phyloP scores from a whole-genome alignment of 2,329 filamentous ascomycete species.

The Alternaria sp. region DNA sequence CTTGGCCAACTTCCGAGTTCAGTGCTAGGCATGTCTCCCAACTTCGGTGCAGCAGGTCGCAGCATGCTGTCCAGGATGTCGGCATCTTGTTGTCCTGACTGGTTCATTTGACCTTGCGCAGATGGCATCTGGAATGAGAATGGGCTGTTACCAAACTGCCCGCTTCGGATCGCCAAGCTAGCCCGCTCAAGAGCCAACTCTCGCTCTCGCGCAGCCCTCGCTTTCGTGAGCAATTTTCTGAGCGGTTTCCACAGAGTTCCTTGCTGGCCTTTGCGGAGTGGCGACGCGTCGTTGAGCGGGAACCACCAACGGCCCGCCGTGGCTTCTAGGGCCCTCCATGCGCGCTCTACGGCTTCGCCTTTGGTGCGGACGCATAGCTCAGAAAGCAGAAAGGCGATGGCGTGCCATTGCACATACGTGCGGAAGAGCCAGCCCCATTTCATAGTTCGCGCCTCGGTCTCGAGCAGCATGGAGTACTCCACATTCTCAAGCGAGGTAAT shows the following conservation, averaged over 20 bases:
- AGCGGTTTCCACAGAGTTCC: conserved; percentile 70
- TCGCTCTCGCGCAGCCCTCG: conserved; percentile 59
- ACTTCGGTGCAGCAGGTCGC: conserved; percentile 31
- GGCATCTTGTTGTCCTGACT: conserved; percentile 26
- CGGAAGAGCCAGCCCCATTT: conserved; percentile 71
- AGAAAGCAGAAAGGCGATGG: conserved; percentile 66
- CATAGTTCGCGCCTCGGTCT: conserved; percentile 66
- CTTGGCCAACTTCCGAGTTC: conserved; percentile 29
- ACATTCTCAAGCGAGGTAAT: conserved; percentile 76
- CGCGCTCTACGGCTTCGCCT: conserved; percentile 65
- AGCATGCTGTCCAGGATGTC: conserved; percentile 39
- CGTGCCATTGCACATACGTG: conserved; percentile 71
- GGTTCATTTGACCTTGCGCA: conserved; percentile 16
- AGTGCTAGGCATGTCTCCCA: conserved; percentile 34
- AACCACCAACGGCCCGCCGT: conserved; percentile 53
- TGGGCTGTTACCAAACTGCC: conserved; percentile 24
- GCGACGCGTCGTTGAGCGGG: conserved; percentile 30
- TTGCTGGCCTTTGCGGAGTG: conserved; percentile 41
- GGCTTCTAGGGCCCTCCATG: conserved; percentile 64
- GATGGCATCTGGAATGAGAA: neutral
- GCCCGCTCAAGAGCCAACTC: conserved; percentile 54
- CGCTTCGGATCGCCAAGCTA: conserved; percentile 32
- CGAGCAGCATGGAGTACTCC: conserved; percentile 71
- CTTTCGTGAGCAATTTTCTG: conserved; percentile 65
- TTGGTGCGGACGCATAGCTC: conserved; percentile 65